These are phyloP conservation scores for Podospora conica DNA, from an alignment of 495 filamentous ascomycete species.

Conservation along the genomic window DNA sequence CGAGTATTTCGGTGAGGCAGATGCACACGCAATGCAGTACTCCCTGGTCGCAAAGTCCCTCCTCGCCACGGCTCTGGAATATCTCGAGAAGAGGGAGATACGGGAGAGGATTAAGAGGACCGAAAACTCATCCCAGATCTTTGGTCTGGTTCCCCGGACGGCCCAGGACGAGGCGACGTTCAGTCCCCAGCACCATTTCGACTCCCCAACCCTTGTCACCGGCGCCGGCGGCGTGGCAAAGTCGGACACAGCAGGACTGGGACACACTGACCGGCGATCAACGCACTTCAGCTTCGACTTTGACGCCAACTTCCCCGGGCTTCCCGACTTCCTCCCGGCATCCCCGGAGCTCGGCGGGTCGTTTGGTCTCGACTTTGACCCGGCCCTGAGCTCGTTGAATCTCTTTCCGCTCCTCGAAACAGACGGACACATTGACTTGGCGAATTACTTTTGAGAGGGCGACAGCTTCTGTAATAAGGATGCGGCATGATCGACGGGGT, in stretches of 20 bases:
- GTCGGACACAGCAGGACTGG: conserved; percentile 1
- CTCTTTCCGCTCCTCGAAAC: conserved; percentile 39
- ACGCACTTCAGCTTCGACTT: conserved; percentile 24
- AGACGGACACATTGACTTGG: conserved; percentile 40
- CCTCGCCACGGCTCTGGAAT: conserved; percentile 31
- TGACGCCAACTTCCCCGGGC: conserved; percentile 22
- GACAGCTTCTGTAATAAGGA: neutral
- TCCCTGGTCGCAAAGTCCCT: conserved; percentile 42
- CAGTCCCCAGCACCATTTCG: neutral
- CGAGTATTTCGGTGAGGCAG: conserved; percentile 37
- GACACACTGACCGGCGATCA: conserved; percentile 3
- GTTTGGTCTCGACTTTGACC: conserved; percentile 27
- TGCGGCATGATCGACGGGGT: neutral
- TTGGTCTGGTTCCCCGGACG: conserved; percentile 32
- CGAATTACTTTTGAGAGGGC: conserved; percentile 31
- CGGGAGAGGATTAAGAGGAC: conserved; percentile 34
- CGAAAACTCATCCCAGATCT: conserved; percentile 39
- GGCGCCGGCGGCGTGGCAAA: neutral
- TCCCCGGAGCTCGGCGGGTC: conserved; percentile 25
- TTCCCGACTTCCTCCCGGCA: conserved; percentile 15
- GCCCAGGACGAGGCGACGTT: neutral
- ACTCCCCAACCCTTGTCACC: neutral
- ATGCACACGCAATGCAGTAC: conserved; percentile 41
- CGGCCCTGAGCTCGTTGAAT: conserved; percentile 38
- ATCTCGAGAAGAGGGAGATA: conserved; percentile 35